These are phyloP conservation scores for Pleurotus djamor DNA, from an alignment of 768 basidiomycete genomes.

Conservation along the genomic window DNA sequence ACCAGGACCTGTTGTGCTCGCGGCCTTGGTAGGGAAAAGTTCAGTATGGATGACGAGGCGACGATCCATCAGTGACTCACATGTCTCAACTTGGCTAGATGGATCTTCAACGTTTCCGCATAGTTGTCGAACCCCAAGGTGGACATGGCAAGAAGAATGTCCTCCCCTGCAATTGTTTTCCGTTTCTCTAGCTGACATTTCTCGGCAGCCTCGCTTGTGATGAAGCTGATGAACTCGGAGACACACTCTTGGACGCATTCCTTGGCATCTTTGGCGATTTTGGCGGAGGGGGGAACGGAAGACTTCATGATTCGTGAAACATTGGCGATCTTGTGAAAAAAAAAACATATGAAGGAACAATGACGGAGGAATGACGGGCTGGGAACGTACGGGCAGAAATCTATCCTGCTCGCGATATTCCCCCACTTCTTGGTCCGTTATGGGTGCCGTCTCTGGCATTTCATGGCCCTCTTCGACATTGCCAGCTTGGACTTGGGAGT, in stretches of 20 bases:
- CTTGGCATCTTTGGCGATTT: conserved; percentile 98
- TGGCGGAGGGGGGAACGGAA: conserved; percentile 84
- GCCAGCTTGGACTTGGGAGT: conserved; percentile 17
- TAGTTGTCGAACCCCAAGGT: conserved; percentile 95
- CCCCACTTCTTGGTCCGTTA: conserved; percentile 91
- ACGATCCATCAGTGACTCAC: conserved; percentile 2
- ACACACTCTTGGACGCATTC: conserved; percentile 99
- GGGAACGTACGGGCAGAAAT: conserved; percentile 76
- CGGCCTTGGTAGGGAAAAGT: not conserved
- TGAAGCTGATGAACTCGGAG: conserved; percentile 97
- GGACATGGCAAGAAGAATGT: conserved; percentile 93
- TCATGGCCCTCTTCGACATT: conserved; percentile 29
- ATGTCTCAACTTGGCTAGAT: conserved; percentile 87
- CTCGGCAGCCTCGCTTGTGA: conserved; percentile 95
- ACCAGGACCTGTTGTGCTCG: not conserved
- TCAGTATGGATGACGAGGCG: not conserved
- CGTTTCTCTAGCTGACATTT: conserved; percentile 93
- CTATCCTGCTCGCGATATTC: conserved; percentile 96
- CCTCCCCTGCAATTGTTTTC: conserved; percentile 98
- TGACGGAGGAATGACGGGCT: not conserved
- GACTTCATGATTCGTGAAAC: conserved; percentile 98
- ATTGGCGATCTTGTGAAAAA: conserved; percentile 77
- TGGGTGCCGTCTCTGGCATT: conserved; percentile 46
- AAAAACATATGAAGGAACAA: not conserved
- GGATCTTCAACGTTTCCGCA: conserved; percentile 88